phyloP scores from a whole-genome alignment of 2,329 filamentous ascomycete species.

The Fusarium sp. region DNA sequence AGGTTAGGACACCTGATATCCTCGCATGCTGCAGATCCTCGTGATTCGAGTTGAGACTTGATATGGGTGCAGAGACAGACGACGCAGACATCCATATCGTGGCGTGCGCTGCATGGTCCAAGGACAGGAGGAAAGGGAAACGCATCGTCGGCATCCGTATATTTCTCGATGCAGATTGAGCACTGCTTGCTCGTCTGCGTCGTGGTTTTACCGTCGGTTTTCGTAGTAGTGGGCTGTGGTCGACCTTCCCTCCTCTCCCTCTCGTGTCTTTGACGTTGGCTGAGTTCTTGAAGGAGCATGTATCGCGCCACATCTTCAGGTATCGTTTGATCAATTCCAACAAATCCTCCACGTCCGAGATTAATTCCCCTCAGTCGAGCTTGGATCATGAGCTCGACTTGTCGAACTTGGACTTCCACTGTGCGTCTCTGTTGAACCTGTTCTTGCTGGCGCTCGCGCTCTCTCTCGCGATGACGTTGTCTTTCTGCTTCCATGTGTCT shows the following conservation, averaged over 20 bases:
- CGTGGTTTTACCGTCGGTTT: fast-evolving
- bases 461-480: neutral
- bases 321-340: too few relatives aligned
- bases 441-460: neutral
- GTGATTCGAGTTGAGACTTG: neutral
- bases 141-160: neutral
- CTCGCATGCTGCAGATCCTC: neutral
- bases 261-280: neutral
- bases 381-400: too few relatives aligned
- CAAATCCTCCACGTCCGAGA: too few relatives aligned
- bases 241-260: neutral
- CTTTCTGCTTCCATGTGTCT: neutral
- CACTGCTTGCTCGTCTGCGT: neutral
- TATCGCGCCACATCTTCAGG: neutral
- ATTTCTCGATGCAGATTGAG: neutral
- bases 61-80: neutral
- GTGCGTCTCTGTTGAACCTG: neutral
- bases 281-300: neutral
- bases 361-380: too few relatives aligned
- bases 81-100: neutral
- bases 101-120: neutral
- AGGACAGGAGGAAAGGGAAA: neutral
- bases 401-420: neutral
- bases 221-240: neutral
- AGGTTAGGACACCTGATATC: neutral